Base-by-base conservation (phyloP, 2,329 filamentous ascomycete genomes). In the Intubia oerlemansii region DNA sequence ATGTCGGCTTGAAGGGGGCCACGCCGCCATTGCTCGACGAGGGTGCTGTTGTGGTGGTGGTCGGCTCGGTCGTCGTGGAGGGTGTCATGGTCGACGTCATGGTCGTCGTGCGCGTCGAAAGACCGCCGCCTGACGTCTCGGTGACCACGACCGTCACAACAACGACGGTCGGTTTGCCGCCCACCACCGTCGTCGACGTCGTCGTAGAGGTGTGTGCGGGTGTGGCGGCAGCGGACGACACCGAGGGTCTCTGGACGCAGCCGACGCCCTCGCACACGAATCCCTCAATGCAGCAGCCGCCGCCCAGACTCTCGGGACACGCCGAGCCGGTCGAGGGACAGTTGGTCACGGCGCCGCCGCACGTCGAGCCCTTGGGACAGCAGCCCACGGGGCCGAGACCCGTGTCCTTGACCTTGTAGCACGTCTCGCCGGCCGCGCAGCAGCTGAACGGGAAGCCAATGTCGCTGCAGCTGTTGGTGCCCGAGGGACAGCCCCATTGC, bases 241-340 rank as follows among this genome's bases (percentile, higher is more conserved):
- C n/a, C n/a, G n/a, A n/a, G 12, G 31, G 30, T 8, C 19, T 17
- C 61, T 52, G 28, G 23, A 31, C 27, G 71, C 78, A 85, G 15
- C 77, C 78, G 32, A 71, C 53, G 12, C 70, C 70, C 32, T 66
- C 56, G 40, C 78, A 85, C 2, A 63, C 55, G 41, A 67, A 82
- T 5, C 74, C 75, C 1, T 68, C 56, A 9, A 82, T 67, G 44
- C 78, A 85, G 43, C 78, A 85, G 3, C 77, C 78, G 10, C 76
- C 77, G 4, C 76, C 77, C 0, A 71, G 45, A 19, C 60, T 59
- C 7, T 64, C 56, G 0, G 69, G 56, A 43, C 78, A 85, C 27
- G 65, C 63, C 9, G 64, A 62, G 34, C 75, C 69, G 23, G 62
- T 70, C 4, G 54, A 51, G 3, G 57, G 55, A 37, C 78, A 84